These are phyloP conservation scores for Gamarada debralockiae DNA, from an alignment of 495 filamentous ascomycete species.

Conservation along the genomic window DNA sequence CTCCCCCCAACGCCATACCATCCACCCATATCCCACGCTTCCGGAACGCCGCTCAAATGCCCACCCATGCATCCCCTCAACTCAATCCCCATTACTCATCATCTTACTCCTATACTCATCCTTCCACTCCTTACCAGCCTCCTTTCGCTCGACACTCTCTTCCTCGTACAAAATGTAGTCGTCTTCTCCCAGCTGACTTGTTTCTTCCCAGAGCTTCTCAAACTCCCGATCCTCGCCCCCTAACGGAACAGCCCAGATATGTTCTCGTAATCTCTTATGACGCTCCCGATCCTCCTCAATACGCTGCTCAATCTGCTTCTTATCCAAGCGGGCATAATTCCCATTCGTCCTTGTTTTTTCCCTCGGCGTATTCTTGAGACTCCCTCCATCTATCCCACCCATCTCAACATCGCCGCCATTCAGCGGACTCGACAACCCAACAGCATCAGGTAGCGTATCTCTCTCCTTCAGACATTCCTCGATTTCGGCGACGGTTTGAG, in stretches of 20 bases:
- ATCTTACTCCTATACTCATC: constrained; percentile 13
- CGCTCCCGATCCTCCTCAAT: constrained; percentile 96
- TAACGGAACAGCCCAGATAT: constrained; percentile 77
- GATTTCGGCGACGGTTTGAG: constrained; percentile 69
- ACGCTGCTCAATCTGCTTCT: constrained; percentile 84
- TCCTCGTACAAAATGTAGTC: constrained; percentile 70
- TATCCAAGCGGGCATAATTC: constrained; percentile 57
- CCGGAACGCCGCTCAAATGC: not conserved
- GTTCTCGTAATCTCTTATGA: constrained; percentile 85
- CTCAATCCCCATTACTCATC: not conserved
- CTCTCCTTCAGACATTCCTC: constrained; percentile 75
- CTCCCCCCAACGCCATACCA: not conserved
- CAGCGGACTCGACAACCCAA: constrained; percentile 22
- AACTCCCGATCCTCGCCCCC: constrained; percentile 52
- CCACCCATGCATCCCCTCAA: not conserved
- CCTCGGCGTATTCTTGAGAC: constrained; percentile 9
- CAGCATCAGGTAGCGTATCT: constrained; percentile 15
- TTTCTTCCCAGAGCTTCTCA: constrained; percentile 74
- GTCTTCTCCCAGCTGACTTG: constrained; percentile 78
- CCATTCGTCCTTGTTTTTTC: constrained; percentile 23
- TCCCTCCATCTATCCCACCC: constrained; percentile 24
- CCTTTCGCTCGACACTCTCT: constrained; percentile 59
- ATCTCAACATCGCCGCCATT: constrained; percentile 30
- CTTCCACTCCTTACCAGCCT: constrained; percentile 13
- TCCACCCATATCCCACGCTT: not conserved